These are phyloP conservation scores for Typha latifolia DNA, from an alignment of 176 grass and related monocot genomes.

Conservation along the genomic window DNA sequence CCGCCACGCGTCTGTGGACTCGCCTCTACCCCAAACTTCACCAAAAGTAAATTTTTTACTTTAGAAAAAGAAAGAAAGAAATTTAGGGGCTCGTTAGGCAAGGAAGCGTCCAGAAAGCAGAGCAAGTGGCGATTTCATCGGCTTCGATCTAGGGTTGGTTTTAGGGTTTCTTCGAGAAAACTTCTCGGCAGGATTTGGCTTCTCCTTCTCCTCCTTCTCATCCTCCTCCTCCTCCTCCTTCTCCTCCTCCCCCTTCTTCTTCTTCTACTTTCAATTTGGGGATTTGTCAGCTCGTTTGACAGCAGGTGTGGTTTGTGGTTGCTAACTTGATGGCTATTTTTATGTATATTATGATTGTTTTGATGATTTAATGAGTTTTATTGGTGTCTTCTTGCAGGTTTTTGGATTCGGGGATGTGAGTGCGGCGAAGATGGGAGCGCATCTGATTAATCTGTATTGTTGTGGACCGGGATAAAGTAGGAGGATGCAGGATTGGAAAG, in stretches of 20 bases:
- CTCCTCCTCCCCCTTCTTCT: not conserved
- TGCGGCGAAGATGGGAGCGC: conserved; percentile 51
- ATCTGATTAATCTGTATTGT: conserved; percentile 31
- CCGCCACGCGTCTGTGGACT: too few relatives aligned
- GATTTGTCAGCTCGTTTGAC: not conserved
- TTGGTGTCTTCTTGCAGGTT: not conserved
- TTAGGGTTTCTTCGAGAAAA: not conserved
- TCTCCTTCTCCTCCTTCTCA: not conserved
- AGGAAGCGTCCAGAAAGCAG: too few relatives aligned
- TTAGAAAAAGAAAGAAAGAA: too few relatives aligned
- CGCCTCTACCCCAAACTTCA: too few relatives aligned
- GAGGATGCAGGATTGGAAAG: conserved; percentile 57
- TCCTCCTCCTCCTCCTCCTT: too few relatives aligned
- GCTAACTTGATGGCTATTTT: not conserved
- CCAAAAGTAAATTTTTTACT: too few relatives aligned
- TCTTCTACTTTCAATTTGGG: not conserved
- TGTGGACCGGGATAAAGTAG: conserved; percentile 53
- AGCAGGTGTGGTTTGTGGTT: not conserved
- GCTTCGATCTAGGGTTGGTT: not conserved
- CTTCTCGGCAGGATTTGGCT: not conserved
- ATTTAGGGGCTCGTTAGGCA: too few relatives aligned
- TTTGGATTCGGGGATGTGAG: conserved; percentile 27
- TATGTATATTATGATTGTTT: not conserved
- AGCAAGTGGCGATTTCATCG: too few relatives aligned
- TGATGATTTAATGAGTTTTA: not conserved